These are phyloP conservation scores for Kodamaea sp. DNA, from an alignment of 1,139 yeast species.

Conservation along the genomic window DNA sequence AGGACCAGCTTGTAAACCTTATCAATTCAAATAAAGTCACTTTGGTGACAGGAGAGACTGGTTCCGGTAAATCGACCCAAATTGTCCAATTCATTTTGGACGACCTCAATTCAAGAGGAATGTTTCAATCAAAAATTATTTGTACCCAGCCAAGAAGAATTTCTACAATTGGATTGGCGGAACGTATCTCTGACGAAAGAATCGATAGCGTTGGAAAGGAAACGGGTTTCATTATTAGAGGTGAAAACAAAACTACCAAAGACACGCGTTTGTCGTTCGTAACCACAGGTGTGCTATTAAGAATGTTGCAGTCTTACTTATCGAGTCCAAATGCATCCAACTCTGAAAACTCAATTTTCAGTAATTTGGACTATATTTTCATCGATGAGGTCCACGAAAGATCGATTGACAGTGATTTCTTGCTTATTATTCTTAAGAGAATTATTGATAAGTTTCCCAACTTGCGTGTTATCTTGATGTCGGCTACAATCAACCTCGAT, in stretches of 20 bases:
- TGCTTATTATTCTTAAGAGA: conserved; percentile 73
- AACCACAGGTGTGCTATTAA: conserved; percentile 87
- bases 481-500: conserved; percentile 87
- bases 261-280: conserved; percentile 77
- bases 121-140: conserved; percentile 59
- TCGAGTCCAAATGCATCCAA: conserved; percentile 15
- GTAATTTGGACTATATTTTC: conserved; percentile 66
- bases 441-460: conserved; percentile 49
- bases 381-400: conserved; percentile 97
- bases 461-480: conserved; percentile 79
- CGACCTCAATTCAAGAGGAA: conserved; percentile 45
- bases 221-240: conserved; percentile 88
- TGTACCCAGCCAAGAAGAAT: conserved; percentile 97
- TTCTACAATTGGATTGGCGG: conserved; percentile 92
- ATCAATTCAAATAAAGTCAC: conserved; percentile 65
- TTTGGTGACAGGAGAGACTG: conserved; percentile 93
- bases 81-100: conserved; percentile 88
- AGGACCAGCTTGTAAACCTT: conserved; percentile 52
- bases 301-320: conserved; percentile 68
- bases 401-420: conserved; percentile 85
- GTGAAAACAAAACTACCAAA: conserved; percentile 69
- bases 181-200: conserved; percentile 86
- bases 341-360: conserved; percentile 36
- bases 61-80: conserved; percentile 54
- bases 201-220: conserved; percentile 67